phyloP scores from a whole-genome alignment of 2,329 filamentous ascomycete genomes.

The Orbilia javanica region DNA sequence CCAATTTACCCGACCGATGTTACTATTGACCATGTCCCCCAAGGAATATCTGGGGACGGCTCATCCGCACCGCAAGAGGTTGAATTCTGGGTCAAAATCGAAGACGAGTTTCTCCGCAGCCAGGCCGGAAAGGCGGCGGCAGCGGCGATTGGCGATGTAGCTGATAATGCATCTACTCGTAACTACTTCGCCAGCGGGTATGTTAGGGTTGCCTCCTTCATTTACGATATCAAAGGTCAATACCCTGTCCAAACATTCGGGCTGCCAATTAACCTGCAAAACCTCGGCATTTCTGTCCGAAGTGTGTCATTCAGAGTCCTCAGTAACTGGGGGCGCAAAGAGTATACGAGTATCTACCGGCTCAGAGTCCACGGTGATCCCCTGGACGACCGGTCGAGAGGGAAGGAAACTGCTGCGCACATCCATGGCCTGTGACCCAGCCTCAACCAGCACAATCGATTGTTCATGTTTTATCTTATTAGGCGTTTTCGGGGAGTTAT shows the following conservation, averaged over 20 bases:
- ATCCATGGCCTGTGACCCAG: background rate
- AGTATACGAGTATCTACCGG: conserved; percentile 77
- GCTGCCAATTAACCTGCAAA: conserved; percentile 69
- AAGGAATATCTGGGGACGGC: conserved; percentile 73
- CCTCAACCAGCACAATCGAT: background rate
- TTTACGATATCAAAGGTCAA: conserved; percentile 68
- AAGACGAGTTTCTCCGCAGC: conserved; percentile 66
- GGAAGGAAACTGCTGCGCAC: background rate
- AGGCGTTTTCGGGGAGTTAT: conserved; percentile 25
- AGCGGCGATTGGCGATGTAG: conserved; percentile 61
- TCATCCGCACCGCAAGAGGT: conserved; percentile 75
- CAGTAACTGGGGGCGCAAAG: conserved; percentile 72
- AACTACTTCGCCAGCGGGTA: conserved; percentile 66
- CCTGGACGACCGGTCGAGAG: background rate
- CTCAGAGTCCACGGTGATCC: conserved; percentile 70
- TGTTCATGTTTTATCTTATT: background rate
- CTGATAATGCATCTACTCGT: conserved; percentile 49
- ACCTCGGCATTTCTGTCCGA: conserved; percentile 69
- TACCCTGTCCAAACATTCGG: conserved; percentile 69
- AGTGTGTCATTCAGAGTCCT: conserved; percentile 71
- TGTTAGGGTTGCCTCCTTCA: conserved; percentile 72
- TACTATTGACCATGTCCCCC: conserved; percentile 78
- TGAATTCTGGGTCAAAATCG: conserved; percentile 76
- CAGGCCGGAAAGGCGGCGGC: conserved; percentile 66
- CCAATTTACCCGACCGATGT: conserved; percentile 76